Percentiles rank a stretch among this genome's conserved stretches.
Conservation (phyloP, 306 rosid genomes). For the Fragaria ananassa region DNA sequence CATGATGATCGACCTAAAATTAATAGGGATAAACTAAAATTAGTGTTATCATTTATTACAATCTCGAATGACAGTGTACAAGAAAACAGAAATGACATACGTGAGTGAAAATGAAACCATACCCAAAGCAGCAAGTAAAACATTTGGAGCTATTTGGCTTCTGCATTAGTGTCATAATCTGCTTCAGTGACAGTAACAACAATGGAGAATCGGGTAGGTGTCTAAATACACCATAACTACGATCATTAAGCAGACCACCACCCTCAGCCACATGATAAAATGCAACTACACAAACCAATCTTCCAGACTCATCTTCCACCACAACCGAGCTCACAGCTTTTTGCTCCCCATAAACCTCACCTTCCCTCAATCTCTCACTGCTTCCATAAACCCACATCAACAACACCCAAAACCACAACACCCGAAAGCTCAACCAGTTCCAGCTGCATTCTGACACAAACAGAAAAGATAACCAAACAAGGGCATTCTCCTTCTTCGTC, state of each 20-base stretch:
- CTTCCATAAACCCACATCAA: not conserved
- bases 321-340: not conserved
- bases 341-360: not conserved
- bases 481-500: not conserved
- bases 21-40: no score
- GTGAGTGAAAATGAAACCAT: no score
- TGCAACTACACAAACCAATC: not conserved
- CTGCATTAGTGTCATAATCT: not conserved
- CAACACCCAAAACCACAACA: not conserved
- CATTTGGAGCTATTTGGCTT: not conserved
- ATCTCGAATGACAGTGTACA: no score
- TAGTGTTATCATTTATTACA: no score
- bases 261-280: not conserved
- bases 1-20: no score
- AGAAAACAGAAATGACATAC: no score
- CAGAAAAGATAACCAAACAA: not conserved
- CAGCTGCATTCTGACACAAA: not conserved
- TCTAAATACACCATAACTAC: not conserved
- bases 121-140: no score
- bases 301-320: not conserved
- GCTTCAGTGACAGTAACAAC: not conserved
- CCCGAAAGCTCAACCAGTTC: not conserved
- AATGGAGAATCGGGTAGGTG: not conserved
- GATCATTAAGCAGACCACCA: not conserved
- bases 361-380: constrained; percentile 1